Percentiles rank a stretch among this genome's conserved stretches.
These are phyloP conservation scores for Stephanodiscus minutulus DNA, from an alignment of 108 stramenopile species.

Conservation along the genomic window DNA sequence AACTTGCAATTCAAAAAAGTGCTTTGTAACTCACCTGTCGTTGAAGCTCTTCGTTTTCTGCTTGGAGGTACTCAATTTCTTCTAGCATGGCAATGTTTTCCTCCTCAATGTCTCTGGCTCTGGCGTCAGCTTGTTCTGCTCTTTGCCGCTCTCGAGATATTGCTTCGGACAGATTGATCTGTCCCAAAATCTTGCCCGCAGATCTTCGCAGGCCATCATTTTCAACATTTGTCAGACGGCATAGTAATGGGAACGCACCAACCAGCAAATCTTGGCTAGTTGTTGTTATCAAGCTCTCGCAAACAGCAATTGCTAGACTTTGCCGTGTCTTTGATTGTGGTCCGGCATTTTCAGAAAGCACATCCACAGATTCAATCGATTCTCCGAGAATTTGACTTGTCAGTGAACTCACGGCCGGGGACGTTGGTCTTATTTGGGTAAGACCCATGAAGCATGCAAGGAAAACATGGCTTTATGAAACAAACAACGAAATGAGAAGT, in stretches of 20 bases:
- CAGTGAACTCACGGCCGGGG: slow-evolving; percentile 40
- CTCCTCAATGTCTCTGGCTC: slow-evolving; percentile 49
- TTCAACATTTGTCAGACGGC: slow-evolving; percentile 56
- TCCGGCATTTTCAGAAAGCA: neutral
- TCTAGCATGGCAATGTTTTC: slow-evolving; percentile 63
- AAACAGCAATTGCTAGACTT: slow-evolving; percentile 57
- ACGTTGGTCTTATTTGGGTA: slow-evolving; percentile 52
- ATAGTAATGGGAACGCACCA: slow-evolving; percentile 62
- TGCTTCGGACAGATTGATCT: slow-evolving; percentile 49
- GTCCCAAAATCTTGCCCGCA: slow-evolving; percentile 57
- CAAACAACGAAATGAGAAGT: neutral
- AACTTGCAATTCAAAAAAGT: neutral
- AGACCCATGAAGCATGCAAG: slow-evolving; percentile 64
- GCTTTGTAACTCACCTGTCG: slow-evolving; percentile 12
- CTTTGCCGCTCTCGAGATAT: slow-evolving; percentile 48
- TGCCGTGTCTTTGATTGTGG: slow-evolving; percentile 46
- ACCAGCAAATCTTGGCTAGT: slow-evolving; percentile 48
- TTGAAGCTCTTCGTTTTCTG: slow-evolving; percentile 49
- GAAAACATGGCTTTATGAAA: slow-evolving; percentile 40
- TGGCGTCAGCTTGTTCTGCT: slow-evolving; percentile 41
- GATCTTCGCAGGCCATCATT: slow-evolving; percentile 55
- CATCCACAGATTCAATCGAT: slow-evolving; percentile 32
- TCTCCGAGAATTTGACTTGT: slow-evolving; percentile 50
- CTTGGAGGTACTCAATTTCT: slow-evolving; percentile 50
- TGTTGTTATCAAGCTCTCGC: slow-evolving; percentile 47